phyloP scores from a whole-genome alignment of 106 monocot species.

The Hemerocallis citrina region DNA sequence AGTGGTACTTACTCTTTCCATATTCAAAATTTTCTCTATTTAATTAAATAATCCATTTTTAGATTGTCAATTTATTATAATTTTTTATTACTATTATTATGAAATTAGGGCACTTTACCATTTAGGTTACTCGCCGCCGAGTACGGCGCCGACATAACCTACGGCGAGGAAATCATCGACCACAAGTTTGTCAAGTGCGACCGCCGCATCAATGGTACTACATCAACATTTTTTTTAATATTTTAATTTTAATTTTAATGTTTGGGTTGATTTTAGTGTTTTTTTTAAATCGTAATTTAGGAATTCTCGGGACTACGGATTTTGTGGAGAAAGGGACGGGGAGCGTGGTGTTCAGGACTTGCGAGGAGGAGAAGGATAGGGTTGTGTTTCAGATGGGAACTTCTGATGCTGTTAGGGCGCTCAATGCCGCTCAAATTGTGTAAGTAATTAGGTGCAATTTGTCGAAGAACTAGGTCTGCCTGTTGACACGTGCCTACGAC shows the following conservation, averaged over 20 bases:
- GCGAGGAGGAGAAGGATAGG: constrained; percentile 58
- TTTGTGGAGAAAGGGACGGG: constrained; percentile 81
- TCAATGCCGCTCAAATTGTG: constrained; percentile 83
- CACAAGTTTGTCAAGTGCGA: constrained; percentile 87
- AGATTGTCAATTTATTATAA: background rate
- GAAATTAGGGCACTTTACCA: constrained; percentile 68
- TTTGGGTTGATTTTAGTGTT: background rate
- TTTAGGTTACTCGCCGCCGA: constrained; percentile 70
- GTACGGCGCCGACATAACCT: constrained; percentile 94
- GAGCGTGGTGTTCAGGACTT: constrained; percentile 88
- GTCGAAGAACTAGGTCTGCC: too few species aligned
- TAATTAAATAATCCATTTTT: background rate
- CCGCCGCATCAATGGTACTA: constrained; percentile 59
- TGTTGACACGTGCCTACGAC: too few species aligned
- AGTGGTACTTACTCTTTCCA: constrained; percentile 42
- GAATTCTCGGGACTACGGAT: constrained; percentile 69
- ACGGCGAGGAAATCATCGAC: constrained; percentile 97
- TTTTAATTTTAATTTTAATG: background rate
- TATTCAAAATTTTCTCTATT: background rate
- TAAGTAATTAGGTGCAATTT: constrained; percentile 43
- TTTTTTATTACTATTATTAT: background rate
- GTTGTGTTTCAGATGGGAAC: constrained; percentile 99
- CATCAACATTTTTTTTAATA: background rate
- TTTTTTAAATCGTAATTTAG: too few species aligned
- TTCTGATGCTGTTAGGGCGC: constrained; percentile 84